These are phyloP conservation scores for Sarocladium brachiariae DNA, from an alignment of 2,329 filamentous ascomycete genomes.

Conservation along the genomic window DNA sequence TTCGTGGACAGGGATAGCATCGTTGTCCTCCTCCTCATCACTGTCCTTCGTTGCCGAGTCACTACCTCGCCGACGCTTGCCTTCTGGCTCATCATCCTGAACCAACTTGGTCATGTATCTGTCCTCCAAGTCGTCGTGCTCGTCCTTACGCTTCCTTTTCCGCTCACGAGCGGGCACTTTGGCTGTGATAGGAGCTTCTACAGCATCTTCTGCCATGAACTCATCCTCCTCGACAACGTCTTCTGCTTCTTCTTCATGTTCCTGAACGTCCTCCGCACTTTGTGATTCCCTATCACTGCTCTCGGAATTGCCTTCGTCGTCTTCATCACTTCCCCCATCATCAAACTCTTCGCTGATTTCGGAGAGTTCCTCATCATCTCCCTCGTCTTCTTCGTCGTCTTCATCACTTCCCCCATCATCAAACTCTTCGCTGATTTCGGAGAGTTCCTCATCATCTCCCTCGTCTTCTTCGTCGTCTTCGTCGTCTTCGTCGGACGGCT, in stretches of 20 bases:
- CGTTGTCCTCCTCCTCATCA: conserved; percentile 33
- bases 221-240: conserved; percentile 27
- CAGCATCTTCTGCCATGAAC: conserved; percentile 31
- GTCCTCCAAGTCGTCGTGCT: conserved; percentile 63
- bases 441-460: conserved; percentile 26
- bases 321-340: conserved; percentile 18
- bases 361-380: conserved; percentile 27
- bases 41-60: conserved; percentile 37
- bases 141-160: conserved; percentile 61
- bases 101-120: conserved; percentile 62
- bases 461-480: conserved; percentile 20
- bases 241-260: too few relatives aligned
- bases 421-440: conserved; percentile 19
- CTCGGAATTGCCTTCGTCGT: conserved; percentile 30
- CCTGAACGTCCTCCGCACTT: conserved; percentile 20
- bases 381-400: conserved; percentile 23
- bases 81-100: conserved; percentile 47
- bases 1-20: conserved; percentile 47
- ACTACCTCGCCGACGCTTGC: conserved; percentile 37
- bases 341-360: conserved; percentile 19
- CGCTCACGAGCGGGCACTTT: conserved; percentile 37
- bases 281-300: conserved; percentile 27
- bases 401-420: conserved; percentile 17
- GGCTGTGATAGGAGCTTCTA: conserved; percentile 21
- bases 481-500: conserved; percentile 15